Base-by-base conservation (phyloP, 768 basidiomycete species). In the Coprinopsis strossmayeri region DNA sequence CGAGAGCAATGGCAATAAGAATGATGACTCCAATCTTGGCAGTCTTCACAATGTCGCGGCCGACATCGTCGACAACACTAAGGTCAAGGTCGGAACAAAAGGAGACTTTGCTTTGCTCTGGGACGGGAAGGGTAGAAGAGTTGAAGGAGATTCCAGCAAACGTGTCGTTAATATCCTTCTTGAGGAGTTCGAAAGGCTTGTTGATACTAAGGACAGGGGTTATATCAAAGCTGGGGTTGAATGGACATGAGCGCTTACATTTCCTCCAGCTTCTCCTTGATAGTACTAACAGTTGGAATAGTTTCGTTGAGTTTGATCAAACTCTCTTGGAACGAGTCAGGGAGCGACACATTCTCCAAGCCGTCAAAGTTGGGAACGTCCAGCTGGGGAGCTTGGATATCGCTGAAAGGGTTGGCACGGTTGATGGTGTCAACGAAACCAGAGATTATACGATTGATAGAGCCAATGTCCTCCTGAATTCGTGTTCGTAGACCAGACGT, bases 121-220 rank as follows among this genome's bases (percentile, higher is more conserved):
- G 94, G 9, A 94, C 74, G 10, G 93, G 88, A 20, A 96, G 76
- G 9, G 79, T 63, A 7, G 82, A 78, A 5, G 84, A 71, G 57
- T 89, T 75, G 65, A 93, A 87, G 28, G 72, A 69, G 34, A 94
- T 71, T n/a, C 76, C 76, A 25, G 74, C 59, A 54, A 96, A 87
- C 0, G 91, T 93, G 49, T 82, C 74, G 60, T 95, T 95, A 64
- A 98, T 92, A 43, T 94, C 89, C 52, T 79, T 71, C 64, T 93
- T 96, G 45, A 97, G 64, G 2, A 79, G 70, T 59, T 96, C 89
- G 60, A 98, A 96, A 0, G 95, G 95, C 0, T 77, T 84, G 60
- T 87, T 81, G 54, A 96, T 77, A 48, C 86, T 91, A 51, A 7
- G 20, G 25, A 3, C 48, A 20, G 48, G 53, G 45, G 20, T 50